Conservation (phyloP, 495 filamentous ascomycete genomes). For the Penicillium antarcticum region DNA sequence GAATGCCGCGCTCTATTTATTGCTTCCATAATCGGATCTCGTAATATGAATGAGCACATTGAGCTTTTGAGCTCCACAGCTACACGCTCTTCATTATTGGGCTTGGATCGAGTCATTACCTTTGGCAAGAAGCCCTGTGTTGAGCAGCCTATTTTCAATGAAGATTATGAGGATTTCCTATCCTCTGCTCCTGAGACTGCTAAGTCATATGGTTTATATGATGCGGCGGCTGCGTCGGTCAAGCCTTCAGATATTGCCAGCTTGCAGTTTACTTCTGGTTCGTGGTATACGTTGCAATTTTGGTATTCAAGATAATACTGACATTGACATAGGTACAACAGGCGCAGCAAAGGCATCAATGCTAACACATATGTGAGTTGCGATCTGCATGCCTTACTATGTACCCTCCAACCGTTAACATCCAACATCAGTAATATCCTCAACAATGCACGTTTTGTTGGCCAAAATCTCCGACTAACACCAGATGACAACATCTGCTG, state of each 20-base stretch:
- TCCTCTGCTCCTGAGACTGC: not conserved
- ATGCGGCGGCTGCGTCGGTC: not conserved
- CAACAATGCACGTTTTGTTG: not conserved
- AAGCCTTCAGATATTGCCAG: not conserved
- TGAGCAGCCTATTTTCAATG: not conserved
- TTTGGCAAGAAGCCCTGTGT: not conserved
- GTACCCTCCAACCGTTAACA: not conserved
- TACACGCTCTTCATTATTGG: not conserved
- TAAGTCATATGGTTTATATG: not conserved
- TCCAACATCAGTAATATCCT: not conserved
- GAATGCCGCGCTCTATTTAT: not conserved
- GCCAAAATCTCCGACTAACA: not conserved
- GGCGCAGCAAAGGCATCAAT: not conserved
- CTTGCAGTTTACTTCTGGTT: not conserved
- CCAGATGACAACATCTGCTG: conserved; percentile 49
- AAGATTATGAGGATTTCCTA: not conserved
- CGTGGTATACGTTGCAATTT: not conserved
- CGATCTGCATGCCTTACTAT: not conserved
- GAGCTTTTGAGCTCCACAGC: not conserved
- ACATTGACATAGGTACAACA: not conserved
- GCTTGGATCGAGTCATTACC: not conserved
- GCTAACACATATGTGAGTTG: not conserved
- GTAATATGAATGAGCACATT: not conserved
- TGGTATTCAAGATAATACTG: too few species aligned
- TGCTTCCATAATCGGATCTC: not conserved